Base-by-base conservation (phyloP, 805 yeast species). In the Yueomyces sinensis region DNA sequence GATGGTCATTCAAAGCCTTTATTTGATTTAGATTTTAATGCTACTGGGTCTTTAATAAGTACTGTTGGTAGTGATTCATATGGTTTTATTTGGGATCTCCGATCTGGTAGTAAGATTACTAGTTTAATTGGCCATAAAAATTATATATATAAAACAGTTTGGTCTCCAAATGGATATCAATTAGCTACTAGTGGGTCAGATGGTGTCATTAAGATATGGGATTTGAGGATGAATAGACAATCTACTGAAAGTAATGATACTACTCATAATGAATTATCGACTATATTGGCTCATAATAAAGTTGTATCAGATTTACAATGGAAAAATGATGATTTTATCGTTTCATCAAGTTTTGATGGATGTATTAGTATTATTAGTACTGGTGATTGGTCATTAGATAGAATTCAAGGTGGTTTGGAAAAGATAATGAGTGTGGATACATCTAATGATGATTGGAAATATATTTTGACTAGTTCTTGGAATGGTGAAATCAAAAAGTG, bases 1-100 rank as follows among this genome's bases (percentile, higher is more conserved):
- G 94, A 83, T 49, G 95, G 96, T 0, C 96, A 89, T 50, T 61
- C 81, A 1, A 76, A 74, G 45, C 91, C 75, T 37, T 76, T 86
- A 0, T 74, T 70, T 39, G 48, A 74, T 0, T 52, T 81, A 3
- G 58, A 70, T 1, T 68, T 79, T 41, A 93, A 86, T 39, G 66
- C 68, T 0, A 94, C 83, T 46, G 96, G 97, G 1, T 63, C 89
- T 2, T 54, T 89, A 5, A 46, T 80, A 6, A 77, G 80, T 1
- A 72, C 83, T 11, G 91, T 78, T 3, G 95, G 95, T 0, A 58
- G 76, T 5, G 96, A 89, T 54, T 80, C 77, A 0, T 56, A 74
- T 15, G 76, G 74, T 0, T 61, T 78, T 30, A 51, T 87, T 2
- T 89, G 96, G 96, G 98, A 89, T 58, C 53, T 89, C 28, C 60